phyloP scores from a whole-genome alignment of 345 rosid genomes.

The Syzygium grande region DNA sequence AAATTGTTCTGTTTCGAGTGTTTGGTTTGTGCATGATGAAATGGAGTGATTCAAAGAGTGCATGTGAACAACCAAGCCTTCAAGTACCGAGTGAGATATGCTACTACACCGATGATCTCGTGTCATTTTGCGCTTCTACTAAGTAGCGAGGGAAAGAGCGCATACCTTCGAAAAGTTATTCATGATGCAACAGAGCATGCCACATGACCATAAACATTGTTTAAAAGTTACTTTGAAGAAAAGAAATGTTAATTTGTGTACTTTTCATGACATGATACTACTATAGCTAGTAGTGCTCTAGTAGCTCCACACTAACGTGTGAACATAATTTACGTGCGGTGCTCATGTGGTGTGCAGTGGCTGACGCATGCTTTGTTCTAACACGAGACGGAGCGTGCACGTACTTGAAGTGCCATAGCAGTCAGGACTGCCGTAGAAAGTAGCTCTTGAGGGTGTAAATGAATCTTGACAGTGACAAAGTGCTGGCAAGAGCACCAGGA shows the following conservation, averaged over 20 bases:
- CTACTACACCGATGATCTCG: background rate
- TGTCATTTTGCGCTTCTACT: background rate
- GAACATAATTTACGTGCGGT: background rate
- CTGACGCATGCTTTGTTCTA: background rate
- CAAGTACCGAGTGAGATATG: background rate
- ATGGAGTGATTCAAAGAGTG: background rate
- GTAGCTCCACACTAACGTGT: background rate
- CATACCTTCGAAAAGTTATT: background rate
- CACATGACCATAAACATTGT: background rate
- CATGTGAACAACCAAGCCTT: background rate
- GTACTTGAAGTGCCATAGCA: constrained; percentile 74
- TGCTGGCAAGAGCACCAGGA: too few species aligned
- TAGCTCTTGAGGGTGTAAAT: constrained; percentile 44
- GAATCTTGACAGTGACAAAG: too few species aligned
- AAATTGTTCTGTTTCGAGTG: background rate
- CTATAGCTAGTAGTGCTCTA: background rate
- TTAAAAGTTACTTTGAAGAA: background rate
- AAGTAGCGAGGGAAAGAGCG: background rate
- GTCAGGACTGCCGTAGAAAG: constrained; percentile 79
- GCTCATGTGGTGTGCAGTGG: background rate
- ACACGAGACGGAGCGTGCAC: background rate
- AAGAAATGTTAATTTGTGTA: background rate
- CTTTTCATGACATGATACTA: background rate
- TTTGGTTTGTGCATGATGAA: background rate
- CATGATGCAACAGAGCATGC: background rate